Conservation (phyloP, 768 basidiomycete genomes). For the Tephrocybe sp. region DNA sequence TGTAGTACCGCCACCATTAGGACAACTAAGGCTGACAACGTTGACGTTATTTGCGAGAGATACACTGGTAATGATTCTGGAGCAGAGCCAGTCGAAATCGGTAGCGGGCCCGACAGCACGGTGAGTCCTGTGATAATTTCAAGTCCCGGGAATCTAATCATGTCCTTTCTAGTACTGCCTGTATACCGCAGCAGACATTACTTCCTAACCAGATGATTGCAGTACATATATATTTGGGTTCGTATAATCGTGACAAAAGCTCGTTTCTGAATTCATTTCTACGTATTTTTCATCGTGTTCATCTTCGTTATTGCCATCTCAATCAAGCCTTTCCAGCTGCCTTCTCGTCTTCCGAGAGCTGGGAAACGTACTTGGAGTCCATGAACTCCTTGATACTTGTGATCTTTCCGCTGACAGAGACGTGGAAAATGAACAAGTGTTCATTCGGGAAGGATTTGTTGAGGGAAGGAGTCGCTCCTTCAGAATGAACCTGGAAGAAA, state of each 20-base stretch:
- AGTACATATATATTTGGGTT: neutral
- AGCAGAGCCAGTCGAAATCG: conserved; percentile 28
- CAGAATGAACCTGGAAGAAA: neutral
- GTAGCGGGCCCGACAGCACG: conserved; percentile 31
- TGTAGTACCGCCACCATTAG: conserved; percentile 31
- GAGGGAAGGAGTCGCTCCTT: conserved; percentile 1
- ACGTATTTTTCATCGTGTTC: neutral
- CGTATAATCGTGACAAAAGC: neutral
- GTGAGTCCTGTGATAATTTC: conserved; percentile 16
- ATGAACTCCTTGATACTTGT: conserved; percentile 11
- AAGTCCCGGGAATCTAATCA: neutral
- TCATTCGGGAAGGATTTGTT: conserved; percentile 10
- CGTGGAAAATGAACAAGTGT: conserved; percentile 14
- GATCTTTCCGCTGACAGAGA: conserved; percentile 12
- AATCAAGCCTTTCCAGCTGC: conserved; percentile 1
- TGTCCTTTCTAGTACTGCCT: conserved; percentile 22
- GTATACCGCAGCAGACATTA: conserved; percentile 29
- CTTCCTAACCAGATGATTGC: conserved; percentile 7
- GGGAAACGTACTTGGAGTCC: conserved; percentile 10
- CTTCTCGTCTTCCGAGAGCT: conserved; percentile 6
- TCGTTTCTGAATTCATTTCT: neutral
- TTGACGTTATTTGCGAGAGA: conserved; percentile 31
- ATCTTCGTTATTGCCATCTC: neutral
- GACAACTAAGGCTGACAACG: conserved; percentile 28
- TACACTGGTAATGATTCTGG: conserved; percentile 31